These are phyloP conservation scores for Penicillium sclerotiorum DNA, from an alignment of 2,329 filamentous ascomycete species.

Conservation along the genomic window DNA sequence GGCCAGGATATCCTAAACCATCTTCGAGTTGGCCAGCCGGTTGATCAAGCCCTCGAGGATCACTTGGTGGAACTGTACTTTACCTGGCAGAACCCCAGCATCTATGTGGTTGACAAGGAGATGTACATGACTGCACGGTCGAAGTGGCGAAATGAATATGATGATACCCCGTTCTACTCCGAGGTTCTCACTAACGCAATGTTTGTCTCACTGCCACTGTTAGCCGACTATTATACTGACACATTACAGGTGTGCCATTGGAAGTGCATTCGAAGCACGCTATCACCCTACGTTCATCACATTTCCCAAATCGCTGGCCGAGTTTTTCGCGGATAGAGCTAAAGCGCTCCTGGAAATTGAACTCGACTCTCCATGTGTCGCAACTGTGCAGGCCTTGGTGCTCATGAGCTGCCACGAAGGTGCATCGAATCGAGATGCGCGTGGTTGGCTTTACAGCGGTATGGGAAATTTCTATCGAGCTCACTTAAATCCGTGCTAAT, in stretches of 20 bases:
- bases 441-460: slow-evolving; percentile 53
- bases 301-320: slow-evolving; percentile 38
- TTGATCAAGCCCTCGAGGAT: slow-evolving; percentile 45
- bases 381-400: slow-evolving; percentile 52
- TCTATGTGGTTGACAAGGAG: slow-evolving; percentile 49
- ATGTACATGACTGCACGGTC: slow-evolving; percentile 40
- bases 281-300: slow-evolving; percentile 49
- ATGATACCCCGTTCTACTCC: slow-evolving; percentile 46
- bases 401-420: slow-evolving; percentile 51
- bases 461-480: slow-evolving; percentile 8
- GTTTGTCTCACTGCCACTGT: slow-evolving; percentile 15
- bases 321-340: slow-evolving; percentile 46
- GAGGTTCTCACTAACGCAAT: slow-evolving; percentile 47
- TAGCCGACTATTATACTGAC: slow-evolving; percentile 3
- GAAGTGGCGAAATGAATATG: slow-evolving; percentile 40
- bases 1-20: slow-evolving; percentile 46
- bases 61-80: slow-evolving; percentile 52
- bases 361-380: slow-evolving; percentile 51
- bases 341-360: slow-evolving; percentile 52
- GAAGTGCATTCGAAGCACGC: slow-evolving; percentile 47
- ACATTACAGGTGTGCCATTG: slow-evolving; percentile 41
- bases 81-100: slow-evolving; percentile 52
- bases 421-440: slow-evolving; percentile 47
- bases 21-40: slow-evolving; percentile 44
- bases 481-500: not conserved